phyloP scores from a whole-genome alignment of 306 rosid genomes.

The Vicia sativa region DNA sequence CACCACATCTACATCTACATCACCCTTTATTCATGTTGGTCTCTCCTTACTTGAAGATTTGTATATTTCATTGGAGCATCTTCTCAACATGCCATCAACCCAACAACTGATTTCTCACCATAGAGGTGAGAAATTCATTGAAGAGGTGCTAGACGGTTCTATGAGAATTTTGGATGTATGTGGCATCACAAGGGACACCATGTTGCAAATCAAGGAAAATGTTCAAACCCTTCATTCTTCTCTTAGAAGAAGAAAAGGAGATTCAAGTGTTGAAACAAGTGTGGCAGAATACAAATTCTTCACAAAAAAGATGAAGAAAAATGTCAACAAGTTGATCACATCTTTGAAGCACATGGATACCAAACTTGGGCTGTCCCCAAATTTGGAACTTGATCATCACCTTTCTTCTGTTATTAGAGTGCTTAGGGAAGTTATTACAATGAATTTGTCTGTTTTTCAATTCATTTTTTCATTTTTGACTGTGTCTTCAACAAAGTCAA shows the following conservation, averaged over 20 bases:
- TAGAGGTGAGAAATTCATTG: not conserved
- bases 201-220: slow-evolving; percentile 15
- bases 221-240: slow-evolving; percentile 5
- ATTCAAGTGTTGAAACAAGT: slow-evolving; percentile 24
- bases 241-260: slow-evolving; percentile 11
- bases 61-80: slow-evolving; percentile 15
- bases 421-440: not conserved
- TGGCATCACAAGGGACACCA: slow-evolving; percentile 15
- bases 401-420: slow-evolving; percentile 12
- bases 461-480: slow-evolving; percentile 10
- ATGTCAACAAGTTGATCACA: not conserved
- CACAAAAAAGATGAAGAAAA: slow-evolving; percentile 15
- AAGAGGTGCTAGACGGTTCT: slow-evolving; percentile 2
- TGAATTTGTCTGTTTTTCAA: slow-evolving; percentile 2
- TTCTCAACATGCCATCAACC: slow-evolving; percentile 17
- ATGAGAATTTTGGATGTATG: slow-evolving; percentile 8
- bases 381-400: slow-evolving; percentile 11
- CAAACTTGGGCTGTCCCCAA: slow-evolving; percentile 13
- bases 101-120: not conserved
- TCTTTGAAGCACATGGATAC: not conserved
- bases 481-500: slow-evolving; percentile 8
- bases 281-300: slow-evolving; percentile 1
- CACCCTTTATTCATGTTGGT: not conserved
- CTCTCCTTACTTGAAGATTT: slow-evolving; percentile 9
- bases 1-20: slow-evolving; percentile 2